Evolutionary conservation across 75 land plant species (phyloP), one percentile per base, ranked within the genome.

Genomic region (Isoetes taiwanensis): DNA sequence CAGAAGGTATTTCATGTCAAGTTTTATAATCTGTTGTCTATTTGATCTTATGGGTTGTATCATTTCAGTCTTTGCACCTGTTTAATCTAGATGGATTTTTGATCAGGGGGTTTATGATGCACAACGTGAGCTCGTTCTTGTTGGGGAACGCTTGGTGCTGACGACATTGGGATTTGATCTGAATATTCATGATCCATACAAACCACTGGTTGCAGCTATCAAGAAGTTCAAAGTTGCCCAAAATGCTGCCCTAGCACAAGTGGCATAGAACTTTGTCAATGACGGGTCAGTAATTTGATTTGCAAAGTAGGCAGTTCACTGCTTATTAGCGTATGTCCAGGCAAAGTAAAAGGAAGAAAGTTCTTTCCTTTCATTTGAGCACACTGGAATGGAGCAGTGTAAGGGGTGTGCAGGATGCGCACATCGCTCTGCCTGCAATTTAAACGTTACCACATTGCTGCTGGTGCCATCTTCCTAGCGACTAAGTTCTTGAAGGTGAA

Each of bases 351-450:
- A 9, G 12, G 9, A 37, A 9, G 39, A 37, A 14, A 14, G 14
- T 9, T 9, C 39, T 37, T 37, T 37, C 14, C 9, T 37, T 8
- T 4, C 16, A 19, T 8, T 46, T 46, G 50, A 19, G 16, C 25
- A 46, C 8, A 46, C 23, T 16, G 6, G 50, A 8, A 46, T 8
- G 19, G 25, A 46, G 19, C 50, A 8, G 19, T 46, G 50, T 16
- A 46, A 46, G 50, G 50, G n/a, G 25, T 46, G 50, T 46, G 50
- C 50, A 46, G 50, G 50, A 19, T 46, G 25, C 50, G 50, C 50
- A 46, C 50, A 46, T 46, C 50, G n/a, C 50, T 46, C 50, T 46
- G 50, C 50, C 38, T 46, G 50, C 50, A 46, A n/a, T 46, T 46
- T 23, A 46, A 46, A 23, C 50, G 21, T 5, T 23, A 46, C 16